Evolutionary conservation across 305 asterid genomes (phyloP), one percentile per base, ranked within the genome.

Genomic region (Solanum hybrid): DNA sequence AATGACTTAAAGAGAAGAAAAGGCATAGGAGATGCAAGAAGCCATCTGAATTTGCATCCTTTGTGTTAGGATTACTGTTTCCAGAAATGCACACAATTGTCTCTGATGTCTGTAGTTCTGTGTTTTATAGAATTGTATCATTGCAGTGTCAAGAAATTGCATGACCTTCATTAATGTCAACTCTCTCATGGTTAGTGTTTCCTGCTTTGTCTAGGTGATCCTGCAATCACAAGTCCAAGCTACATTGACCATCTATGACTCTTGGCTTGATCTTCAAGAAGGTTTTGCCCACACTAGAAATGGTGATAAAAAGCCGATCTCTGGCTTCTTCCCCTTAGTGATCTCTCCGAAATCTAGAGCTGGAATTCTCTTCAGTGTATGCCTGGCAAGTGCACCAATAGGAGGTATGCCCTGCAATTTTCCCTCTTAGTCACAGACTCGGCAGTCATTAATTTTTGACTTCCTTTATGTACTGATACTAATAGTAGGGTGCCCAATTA

Each of bases 151-250:
- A 6, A 32, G 32, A 26, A 36, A 40, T 26, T 69, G 75, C 87
- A 31, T 20, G 75, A 31, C 75, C 12, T 51, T 26, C 75, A 84
- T 51, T 37, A 84, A 31, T 84, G 87, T 11, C 12, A 11, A 85
- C 46, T 85, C 72, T 46, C 88, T 56, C 88, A 85, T 85, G 29
- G 46, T 20, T 56, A 46, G 10, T 85, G 16, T 29, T 56, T 85
- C 76, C n/a, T 84, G 75, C 17, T 20, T 24, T 51, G 79, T 46
- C 17, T 72, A 97, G 99, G 98, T 96, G 89, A 96, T 95, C 90
- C 94, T 97, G 89, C 98, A 96, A 91, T 96, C 99, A 86, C 99
- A 97, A 91, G 99, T 97, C 73, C 97, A 97, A 93, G 98, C 99
- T 90, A 96, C 97, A 40, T 92, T 97, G 89, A 92, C 95, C 76